Evolutionary conservation across 345 rosid genomes (phyloP), one percentile per base, ranked within the genome.

Genomic region (Eucalyptus melliodora): DNA sequence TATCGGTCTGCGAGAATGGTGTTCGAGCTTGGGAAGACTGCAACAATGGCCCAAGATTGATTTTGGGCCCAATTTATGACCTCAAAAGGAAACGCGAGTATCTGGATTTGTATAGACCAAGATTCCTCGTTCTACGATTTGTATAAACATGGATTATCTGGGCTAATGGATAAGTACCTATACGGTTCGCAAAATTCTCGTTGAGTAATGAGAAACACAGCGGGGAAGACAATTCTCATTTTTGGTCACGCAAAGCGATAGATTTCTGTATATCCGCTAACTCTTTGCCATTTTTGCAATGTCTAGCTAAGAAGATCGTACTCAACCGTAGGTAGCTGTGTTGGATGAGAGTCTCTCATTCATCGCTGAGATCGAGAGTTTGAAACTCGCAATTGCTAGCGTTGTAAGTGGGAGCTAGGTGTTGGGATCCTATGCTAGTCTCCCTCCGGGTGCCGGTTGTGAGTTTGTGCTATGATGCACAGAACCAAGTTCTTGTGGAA

Each of bases 391-490:
- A 50, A 0, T 50, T 50, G 51, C 3, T 50, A 50, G 7, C 0
- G 3, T 14, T 15, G 0, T 50, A 50, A 50, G 3, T 50, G 3
- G 0, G 1, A 1, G 3, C 1, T 1, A 50, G 0, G 51, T 50
- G 3, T 50, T 13, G 2, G 51, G 6, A 1, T 49, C 1, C 0
- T 50, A 0, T 50, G 6, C 50, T 50, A 13, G 16, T 49, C 2
- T 49, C 16, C 0, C 16, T 49, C 50, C 9, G 24, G 83, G 42
- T 44, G 47, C 30, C 2, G 27, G 47, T 21, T 11, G 16, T 6
- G 83, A 77, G 16, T 77, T 21, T 23, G 47, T 77, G 47, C 30
- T 21, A 21, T 40, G 83, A 21, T 16, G 7, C 26, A 21, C 30
- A 21, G 47, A 77, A 19, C 42, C 24, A 30, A 77, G 83, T 37